Percentiles rank a stretch among this genome's conserved stretches.
Evolutionary conservation across 2,329 filamentous ascomycete genomes (phyloP).

Genomic region (Colletotrichum abscissum): DNA sequence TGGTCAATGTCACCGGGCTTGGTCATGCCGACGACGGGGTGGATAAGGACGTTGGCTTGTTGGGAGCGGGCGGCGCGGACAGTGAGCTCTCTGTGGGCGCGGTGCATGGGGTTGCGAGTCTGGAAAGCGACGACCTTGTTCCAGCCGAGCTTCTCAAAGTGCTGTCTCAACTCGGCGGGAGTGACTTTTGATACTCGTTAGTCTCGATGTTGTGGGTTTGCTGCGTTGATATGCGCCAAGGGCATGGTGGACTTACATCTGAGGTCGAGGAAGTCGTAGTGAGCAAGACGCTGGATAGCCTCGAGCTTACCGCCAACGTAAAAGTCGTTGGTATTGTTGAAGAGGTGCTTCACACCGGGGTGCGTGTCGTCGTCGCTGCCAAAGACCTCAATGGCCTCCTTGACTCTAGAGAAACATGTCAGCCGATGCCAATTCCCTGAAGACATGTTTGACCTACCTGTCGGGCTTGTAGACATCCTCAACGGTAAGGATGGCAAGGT

Average conservation of each 20-base stretch:
- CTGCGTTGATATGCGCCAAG: neutral
- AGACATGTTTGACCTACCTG: slow-evolving; percentile 73
- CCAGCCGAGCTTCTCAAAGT: slow-evolving; percentile 99
- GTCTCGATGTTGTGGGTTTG: neutral
- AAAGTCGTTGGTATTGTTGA: slow-evolving; percentile 82
- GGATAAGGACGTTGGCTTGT: slow-evolving; percentile 98
- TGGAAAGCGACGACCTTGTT: slow-evolving; percentile 98
- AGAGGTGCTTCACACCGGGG: slow-evolving; percentile 92
- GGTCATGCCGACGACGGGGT: slow-evolving; percentile 97
- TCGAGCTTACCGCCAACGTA: slow-evolving; percentile 97
- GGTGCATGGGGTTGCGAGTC: slow-evolving; percentile 99
- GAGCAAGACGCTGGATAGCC: slow-evolving; percentile 92
- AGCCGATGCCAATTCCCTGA: slow-evolving; percentile 64
- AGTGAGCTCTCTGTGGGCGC: slow-evolving; percentile 96
- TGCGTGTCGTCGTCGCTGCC: slow-evolving; percentile 90
- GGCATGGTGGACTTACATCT: slow-evolving; percentile 73
- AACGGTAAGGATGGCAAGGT: slow-evolving; percentile 93
- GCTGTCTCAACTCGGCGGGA: slow-evolving; percentile 90
- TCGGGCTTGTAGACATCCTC: slow-evolving; percentile 96
- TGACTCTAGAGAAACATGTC: slow-evolving; percentile 63
- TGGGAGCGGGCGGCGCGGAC: slow-evolving; percentile 95
- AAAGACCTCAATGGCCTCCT: slow-evolving; percentile 95
- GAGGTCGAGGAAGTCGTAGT: slow-evolving; percentile 98
- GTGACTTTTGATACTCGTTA: slow-evolving; percentile 70
- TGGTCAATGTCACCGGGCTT: slow-evolving; percentile 99